Base-by-base conservation (phyloP, 75 land plant genomes). In the Pseudotsuga menziesii region DNA sequence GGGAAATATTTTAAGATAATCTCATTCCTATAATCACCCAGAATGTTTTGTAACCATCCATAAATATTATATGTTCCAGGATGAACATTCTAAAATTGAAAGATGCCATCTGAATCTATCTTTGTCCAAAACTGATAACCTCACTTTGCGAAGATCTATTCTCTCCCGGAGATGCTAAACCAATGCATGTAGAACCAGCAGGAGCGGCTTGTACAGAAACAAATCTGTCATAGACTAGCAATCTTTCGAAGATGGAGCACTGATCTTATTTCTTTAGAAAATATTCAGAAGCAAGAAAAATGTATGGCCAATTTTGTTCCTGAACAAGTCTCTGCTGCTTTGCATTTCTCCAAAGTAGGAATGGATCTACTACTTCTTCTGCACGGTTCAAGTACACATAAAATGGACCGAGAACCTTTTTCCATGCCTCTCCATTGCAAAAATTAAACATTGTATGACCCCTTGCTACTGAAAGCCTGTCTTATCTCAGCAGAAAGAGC, bases 61-160 rank as follows among this genome's bases (percentile, higher is more conserved):
- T 79, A 85, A 39, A 88, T 56, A 78, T 80, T 82, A 55, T 88
- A 88, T 3, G 25, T 41, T 15, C 84, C 87, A 5, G 55, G 22
- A 63, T 76, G 69, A 29, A 85, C 70, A 52, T 77, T 69, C 23
- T 23, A 32, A 2, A 88, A 84, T 12, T 11, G 15, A 74, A 88
- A 88, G 52, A 52, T 12, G 3, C 89, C 89, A 73, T 48, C 58
- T 16, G 17, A 12, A 73, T 78, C 76, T 12, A 76, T 72, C 62
- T 58, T 26, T 8, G 83, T 77, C 83, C 83, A 82, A 22, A 82
- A 82, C 41, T 82, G 83, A 58, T 82, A 82, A 23, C 83, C 83
- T 94, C 94, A 73, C 73, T 86, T 89, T 94, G 94, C 94, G 92
- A 94, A 26, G 97, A 91, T 76, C 97, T 94, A 70, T 72, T 78